Evolutionary conservation across 2,329 filamentous ascomycete genomes (phyloP), one percentile per base, ranked within the genome.

Genomic region (Cladosporium halotolerans): DNA sequence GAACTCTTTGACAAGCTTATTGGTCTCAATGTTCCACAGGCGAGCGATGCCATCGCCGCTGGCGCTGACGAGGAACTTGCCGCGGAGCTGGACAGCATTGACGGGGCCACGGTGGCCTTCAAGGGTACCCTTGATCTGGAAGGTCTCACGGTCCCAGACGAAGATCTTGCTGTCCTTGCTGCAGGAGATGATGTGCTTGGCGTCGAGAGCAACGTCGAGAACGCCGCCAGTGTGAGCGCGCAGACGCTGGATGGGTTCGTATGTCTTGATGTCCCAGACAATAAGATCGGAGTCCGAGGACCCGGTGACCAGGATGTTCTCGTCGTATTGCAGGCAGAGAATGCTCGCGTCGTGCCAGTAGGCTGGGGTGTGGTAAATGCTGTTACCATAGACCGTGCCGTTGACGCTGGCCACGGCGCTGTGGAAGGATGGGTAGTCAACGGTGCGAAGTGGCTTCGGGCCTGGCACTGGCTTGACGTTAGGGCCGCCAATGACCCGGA

Each of bases 111-210:
- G 79, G 70, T 99, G 93, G 7, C 92, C 93, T 34, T 82, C 80
- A 45, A 99, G 80, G 63, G 88, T 86, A 64, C 88, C 88, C 45
- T 95, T 72, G 44, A 95, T 77, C 9, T 75, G 73, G 34, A 89
- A 88, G 0, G 88, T 93, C 52, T 81, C 74, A 43, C 93, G 88
- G 65, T 96, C 88, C 92, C 92, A 97, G 19, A 99, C 84, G 66
- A 91, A 95, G 66, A 99, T 95, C 58, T 81, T 91, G 39, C 86
- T 84, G 71, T 99, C 93, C 72, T 99, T 99, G 68, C 89, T 96
- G 76, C 93, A 99, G 4, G 92, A 96, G 47, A 97, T 86, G 63
- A 99, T 96, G 71, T 95, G 86, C 62, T 86, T 85, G 59, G 89
- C 82, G 68, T 99, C 90, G 60, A 99, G 92, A 59, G 89, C 92